Base-by-base conservation (phyloP, 1,284 basidiomycete species). In the Cryptococcus sp. region DNA sequence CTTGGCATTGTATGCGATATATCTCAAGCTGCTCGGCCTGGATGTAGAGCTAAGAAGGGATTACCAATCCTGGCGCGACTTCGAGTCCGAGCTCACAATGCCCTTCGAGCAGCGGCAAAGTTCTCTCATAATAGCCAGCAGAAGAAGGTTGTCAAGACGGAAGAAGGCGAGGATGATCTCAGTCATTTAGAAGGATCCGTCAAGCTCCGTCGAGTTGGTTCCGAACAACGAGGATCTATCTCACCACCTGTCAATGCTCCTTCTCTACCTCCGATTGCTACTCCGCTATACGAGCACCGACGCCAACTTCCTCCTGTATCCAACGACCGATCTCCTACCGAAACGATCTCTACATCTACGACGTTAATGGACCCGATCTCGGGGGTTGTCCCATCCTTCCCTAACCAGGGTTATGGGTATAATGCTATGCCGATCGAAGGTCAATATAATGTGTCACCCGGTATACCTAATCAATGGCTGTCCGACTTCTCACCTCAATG, bases 1-100 rank as follows among this genome's bases (percentile, higher is more conserved):
- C 64, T 76, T 43, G 60, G 62, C 4, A 69, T 67, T 22, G 70
- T 73, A 28, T 70, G 69, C 54, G 73, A 74, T 52, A 68, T 76
- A 10, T 63, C 67, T 0, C 57, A 61, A 7, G 70, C 71, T 1
- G 67, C 72, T 13, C 56, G 66, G 1, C 61, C 67, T 25, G 72
- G 72, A 1, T 71, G 66, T 48, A 60, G 71, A 23, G 74, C 72
- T 11, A 73, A 72, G 55, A 66, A 66, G 44, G 72, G 73, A 7
- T 55, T 76, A 7, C 60, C 57, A 0, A 66, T 70, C 28, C 61
- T 75, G 3, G 50, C 70, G 4, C 62, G 69, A 18, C 61, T 74
- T 2, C 61, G 67, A 7, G 59, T 62, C 44, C 60, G 67, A 2
- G 72, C 74, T 2, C 63, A 64, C 40, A 59, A 67, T 16, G 61